phyloP scores from a whole-genome alignment of 495 filamentous ascomycete genomes.

The Aspergillus ellipticus region DNA sequence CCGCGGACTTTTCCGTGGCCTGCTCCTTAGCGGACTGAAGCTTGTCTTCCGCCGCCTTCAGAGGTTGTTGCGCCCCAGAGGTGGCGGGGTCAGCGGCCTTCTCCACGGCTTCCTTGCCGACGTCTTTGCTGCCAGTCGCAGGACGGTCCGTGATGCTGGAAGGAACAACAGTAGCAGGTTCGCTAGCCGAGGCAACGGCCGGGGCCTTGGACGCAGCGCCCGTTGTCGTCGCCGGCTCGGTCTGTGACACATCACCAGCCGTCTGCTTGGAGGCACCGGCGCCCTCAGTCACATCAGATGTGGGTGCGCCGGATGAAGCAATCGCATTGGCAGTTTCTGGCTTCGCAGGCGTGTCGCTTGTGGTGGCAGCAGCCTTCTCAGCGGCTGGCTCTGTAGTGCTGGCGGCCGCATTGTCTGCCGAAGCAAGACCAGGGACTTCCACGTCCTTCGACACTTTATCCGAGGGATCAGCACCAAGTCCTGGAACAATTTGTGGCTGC shows the following conservation, averaged over 20 bases:
- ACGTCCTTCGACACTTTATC: constrained; percentile 13
- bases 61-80: not conserved
- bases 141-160: not conserved
- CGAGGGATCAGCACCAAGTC: constrained; percentile 16
- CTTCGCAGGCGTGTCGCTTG: not conserved
- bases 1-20: not conserved
- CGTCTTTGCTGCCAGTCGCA: not conserved
- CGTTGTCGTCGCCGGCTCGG: not conserved
- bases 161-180: not conserved
- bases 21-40: constrained; percentile 1
- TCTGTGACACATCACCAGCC: not conserved
- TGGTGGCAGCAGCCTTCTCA: not conserved
- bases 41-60: not conserved
- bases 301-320: constrained; percentile 1
- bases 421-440: constrained; percentile 17
- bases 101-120: not conserved
- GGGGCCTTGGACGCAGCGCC: no score
- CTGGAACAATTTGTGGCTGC: constrained; percentile 21
- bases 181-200: not conserved
- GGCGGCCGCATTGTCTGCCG: constrained; percentile 6
- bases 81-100: not conserved
- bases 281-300: not conserved
- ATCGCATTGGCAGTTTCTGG: not conserved
- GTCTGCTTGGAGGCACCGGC: not conserved
- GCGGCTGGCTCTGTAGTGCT: not conserved